Percentiles rank a stretch among this genome's conserved stretches.
Conservation (phyloP, 2,329 filamentous ascomycete genomes). For the Periconia digitata region DNA sequence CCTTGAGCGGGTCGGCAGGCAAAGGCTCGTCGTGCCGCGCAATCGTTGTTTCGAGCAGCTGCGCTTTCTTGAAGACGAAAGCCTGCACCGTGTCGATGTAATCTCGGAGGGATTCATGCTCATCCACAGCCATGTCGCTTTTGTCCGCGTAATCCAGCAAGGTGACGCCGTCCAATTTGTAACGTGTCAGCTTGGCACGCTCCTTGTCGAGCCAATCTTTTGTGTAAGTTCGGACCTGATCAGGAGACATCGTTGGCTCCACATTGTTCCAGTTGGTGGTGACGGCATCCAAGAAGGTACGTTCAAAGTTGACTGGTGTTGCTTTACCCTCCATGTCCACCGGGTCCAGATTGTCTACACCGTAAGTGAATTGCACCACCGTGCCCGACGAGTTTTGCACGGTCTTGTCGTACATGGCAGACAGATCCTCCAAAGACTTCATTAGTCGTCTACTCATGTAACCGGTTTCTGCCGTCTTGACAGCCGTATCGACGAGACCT, state of each 20-base stretch:
- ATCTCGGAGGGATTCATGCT: constrained; percentile 72
- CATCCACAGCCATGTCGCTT: constrained; percentile 59
- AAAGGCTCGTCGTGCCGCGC: constrained; percentile 27
- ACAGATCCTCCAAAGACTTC: constrained; percentile 96
- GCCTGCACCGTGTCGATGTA: constrained; percentile 79
- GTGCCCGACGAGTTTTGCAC: constrained; percentile 86
- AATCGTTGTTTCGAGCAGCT: constrained; percentile 58
- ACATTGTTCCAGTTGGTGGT: constrained; percentile 78
- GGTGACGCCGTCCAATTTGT: constrained; percentile 36
- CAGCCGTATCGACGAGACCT: constrained; percentile 96
- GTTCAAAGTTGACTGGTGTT: constrained; percentile 86
- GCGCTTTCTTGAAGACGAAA: constrained; percentile 67
- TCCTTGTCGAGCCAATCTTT: constrained; percentile 68
- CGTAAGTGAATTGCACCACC: constrained; percentile 96
- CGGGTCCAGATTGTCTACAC: constrained; percentile 92
- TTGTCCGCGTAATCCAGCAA: constrained; percentile 69
- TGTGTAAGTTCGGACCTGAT: constrained; percentile 71
- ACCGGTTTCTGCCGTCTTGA: constrained; percentile 97
- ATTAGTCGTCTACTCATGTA: constrained; percentile 98
- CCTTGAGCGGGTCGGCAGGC: constrained; percentile 10
- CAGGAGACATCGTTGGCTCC: constrained; percentile 71
- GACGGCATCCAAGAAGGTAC: constrained; percentile 81
- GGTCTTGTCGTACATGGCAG: constrained; percentile 90
- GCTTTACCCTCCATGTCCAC: constrained; percentile 97
- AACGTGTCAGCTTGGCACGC: constrained; percentile 55